Percentiles rank a stretch among this genome's conserved stretches.
Evolutionary conservation across 2,329 filamentous ascomycete species (phyloP).

Genomic region (Penicillium sp.): DNA sequence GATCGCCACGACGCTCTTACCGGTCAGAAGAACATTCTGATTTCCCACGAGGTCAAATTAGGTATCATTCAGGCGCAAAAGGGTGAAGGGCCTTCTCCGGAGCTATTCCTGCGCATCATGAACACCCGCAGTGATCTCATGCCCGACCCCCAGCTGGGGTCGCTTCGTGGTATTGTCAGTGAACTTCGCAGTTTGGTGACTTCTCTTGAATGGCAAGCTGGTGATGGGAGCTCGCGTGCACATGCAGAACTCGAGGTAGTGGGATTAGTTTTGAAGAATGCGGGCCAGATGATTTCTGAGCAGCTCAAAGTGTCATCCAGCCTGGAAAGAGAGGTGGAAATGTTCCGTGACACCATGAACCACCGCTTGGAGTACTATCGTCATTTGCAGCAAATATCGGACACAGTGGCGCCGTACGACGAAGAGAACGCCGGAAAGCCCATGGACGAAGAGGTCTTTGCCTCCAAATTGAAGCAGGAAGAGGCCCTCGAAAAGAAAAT

Average conservation of each 20-base stretch:
- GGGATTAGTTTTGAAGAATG: slow-evolving; percentile 56
- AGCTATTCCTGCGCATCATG: slow-evolving; percentile 53
- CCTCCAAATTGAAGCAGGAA: slow-evolving; percentile 45
- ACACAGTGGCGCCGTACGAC: slow-evolving; percentile 73
- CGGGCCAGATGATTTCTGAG: slow-evolving; percentile 50
- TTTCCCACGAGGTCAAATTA: slow-evolving; percentile 65
- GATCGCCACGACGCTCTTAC: slow-evolving; percentile 74
- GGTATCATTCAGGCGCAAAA: slow-evolving; percentile 59
- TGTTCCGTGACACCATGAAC: slow-evolving; percentile 77
- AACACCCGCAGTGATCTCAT: slow-evolving; percentile 44
- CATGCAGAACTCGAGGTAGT: slow-evolving; percentile 62
- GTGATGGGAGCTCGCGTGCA: slow-evolving; percentile 53
- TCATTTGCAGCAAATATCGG: slow-evolving; percentile 85
- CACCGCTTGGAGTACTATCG: slow-evolving; percentile 82
- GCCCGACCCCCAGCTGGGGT: slow-evolving; percentile 51
- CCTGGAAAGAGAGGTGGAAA: slow-evolving; percentile 63
- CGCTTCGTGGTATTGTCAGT: slow-evolving; percentile 65
- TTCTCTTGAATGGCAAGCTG: slow-evolving; percentile 56
- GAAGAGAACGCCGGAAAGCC: slow-evolving; percentile 54
- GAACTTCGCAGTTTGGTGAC: slow-evolving; percentile 63
- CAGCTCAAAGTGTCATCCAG: slow-evolving; percentile 51
- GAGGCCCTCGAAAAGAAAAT: slow-evolving; percentile 55
- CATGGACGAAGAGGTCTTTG: slow-evolving; percentile 50
- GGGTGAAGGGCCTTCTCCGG: slow-evolving; percentile 66
- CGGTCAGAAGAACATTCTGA: slow-evolving; percentile 69